These are phyloP conservation scores for Nidularia sp. DNA, from an alignment of 768 basidiomycete species.

Conservation along the genomic window DNA sequence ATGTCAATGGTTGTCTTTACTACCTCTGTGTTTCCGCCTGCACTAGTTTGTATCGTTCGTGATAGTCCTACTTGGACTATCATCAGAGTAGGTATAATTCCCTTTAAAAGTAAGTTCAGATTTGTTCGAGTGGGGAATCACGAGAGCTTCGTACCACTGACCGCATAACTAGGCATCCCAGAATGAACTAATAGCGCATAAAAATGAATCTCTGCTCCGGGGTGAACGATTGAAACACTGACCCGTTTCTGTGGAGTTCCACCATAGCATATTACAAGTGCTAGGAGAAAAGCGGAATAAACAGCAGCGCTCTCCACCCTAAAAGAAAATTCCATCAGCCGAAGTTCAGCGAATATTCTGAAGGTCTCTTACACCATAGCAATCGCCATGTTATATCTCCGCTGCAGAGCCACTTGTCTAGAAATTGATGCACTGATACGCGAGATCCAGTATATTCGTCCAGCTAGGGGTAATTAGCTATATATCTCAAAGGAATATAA, in stretches of 20 bases:
- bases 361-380: constrained; percentile 8
- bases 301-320: background rate
- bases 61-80: too few species aligned
- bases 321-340: background rate
- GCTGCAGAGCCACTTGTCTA: background rate
- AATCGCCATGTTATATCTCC: constrained; percentile 7
- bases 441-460: constrained; percentile 15
- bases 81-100: too few species aligned
- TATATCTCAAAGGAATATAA: background rate
- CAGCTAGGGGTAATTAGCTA: constrained; percentile 4
- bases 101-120: too few species aligned
- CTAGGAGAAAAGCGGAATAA: background rate
- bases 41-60: too few species aligned
- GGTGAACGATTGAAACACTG: background rate
- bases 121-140: too few species aligned
- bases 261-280: background rate
- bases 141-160: too few species aligned
- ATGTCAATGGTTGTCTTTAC: too few species aligned
- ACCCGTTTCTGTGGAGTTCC: background rate
- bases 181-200: too few species aligned
- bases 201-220: too few species aligned
- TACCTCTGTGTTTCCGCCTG: too few species aligned
- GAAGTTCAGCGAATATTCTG: background rate
- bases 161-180: too few species aligned
- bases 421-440: constrained; percentile 4